Percentiles rank a stretch among this genome's conserved stretches.
Evolutionary conservation across 2,329 filamentous ascomycete genomes (phyloP).

Genomic region (Acephala macrosclerotiorum): DNA sequence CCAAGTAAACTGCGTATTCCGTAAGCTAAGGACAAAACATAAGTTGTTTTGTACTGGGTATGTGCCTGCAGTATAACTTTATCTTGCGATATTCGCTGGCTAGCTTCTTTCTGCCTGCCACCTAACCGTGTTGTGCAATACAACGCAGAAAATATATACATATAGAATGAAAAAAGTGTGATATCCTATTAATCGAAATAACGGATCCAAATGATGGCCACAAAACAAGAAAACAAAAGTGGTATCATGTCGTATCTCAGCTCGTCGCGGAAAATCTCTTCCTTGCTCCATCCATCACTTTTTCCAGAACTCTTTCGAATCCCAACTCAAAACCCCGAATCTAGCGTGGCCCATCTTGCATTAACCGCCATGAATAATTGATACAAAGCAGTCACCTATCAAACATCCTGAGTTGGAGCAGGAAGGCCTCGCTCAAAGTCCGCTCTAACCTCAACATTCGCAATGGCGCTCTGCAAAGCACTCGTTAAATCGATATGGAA

Average conservation of each 20-base stretch:
- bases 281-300: not conserved
- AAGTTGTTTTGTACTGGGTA: no score
- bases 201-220: not conserved
- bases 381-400: not conserved
- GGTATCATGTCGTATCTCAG: not conserved
- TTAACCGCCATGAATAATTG: no score
- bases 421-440: conserved; percentile 40
- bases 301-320: no score
- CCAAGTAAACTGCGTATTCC: no score
- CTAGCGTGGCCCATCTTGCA: no score
- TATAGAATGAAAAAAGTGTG: not conserved
- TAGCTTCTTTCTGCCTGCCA: no score
- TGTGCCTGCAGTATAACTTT: no score
- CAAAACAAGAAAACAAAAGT: not conserved
- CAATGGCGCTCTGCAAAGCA: conserved; percentile 85
- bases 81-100: no score
- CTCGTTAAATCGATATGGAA: conserved; percentile 95
- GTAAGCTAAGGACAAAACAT: no score
- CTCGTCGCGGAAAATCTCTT: not conserved
- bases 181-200: not conserved
- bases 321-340: no score
- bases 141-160: not conserved
- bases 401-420: not conserved
- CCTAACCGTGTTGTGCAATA: no score
- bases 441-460: conserved; percentile 71